Evolutionary conservation across 2,329 filamentous ascomycete genomes (phyloP).

Genomic region (Beauveria brongniartii): DNA sequence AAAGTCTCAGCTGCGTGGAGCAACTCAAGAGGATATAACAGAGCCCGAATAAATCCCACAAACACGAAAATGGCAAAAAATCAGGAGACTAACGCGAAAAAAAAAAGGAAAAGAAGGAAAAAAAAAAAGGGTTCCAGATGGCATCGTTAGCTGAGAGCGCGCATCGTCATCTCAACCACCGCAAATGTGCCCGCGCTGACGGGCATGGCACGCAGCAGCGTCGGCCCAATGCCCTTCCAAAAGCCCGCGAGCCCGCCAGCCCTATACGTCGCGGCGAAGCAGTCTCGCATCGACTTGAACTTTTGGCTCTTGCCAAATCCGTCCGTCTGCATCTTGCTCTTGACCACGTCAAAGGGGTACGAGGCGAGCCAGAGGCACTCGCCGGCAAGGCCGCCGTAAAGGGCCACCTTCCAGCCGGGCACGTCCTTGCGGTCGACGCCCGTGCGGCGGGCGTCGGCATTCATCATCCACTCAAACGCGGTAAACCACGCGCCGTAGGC

Average conservation of each 20-base stretch:
- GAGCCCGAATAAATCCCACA: neutral
- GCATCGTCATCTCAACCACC: conserved; percentile 62
- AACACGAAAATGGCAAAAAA: neutral
- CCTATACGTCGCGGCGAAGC: conserved; percentile 74
- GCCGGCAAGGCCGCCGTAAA: conserved; percentile 88
- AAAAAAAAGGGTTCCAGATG: neutral
- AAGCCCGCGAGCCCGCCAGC: conserved; percentile 75
- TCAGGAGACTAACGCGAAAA: too few species aligned
- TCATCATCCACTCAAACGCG: conserved; percentile 95
- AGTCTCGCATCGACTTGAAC: conserved; percentile 80
- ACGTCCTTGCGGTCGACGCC: conserved; percentile 67
- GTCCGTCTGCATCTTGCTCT: conserved; percentile 99
- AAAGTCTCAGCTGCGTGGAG: neutral
- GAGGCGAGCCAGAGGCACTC: conserved; percentile 89
- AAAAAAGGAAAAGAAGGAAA: neutral
- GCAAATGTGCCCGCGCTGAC: conserved; percentile 97
- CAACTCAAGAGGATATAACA: neutral
- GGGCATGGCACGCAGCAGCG: conserved; percentile 88
- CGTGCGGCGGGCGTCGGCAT: conserved; percentile 74
- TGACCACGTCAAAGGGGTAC: conserved; percentile 95
- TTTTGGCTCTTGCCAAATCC: conserved; percentile 66
- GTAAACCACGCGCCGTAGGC: conserved; percentile 96
- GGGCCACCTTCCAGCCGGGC: conserved; percentile 74
- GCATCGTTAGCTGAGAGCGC: conserved; percentile 41
- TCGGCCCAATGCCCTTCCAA: conserved; percentile 91